Evolutionary conservation across 2,329 filamentous ascomycete genomes (phyloP).

Genomic region (Penicillium sp.): DNA sequence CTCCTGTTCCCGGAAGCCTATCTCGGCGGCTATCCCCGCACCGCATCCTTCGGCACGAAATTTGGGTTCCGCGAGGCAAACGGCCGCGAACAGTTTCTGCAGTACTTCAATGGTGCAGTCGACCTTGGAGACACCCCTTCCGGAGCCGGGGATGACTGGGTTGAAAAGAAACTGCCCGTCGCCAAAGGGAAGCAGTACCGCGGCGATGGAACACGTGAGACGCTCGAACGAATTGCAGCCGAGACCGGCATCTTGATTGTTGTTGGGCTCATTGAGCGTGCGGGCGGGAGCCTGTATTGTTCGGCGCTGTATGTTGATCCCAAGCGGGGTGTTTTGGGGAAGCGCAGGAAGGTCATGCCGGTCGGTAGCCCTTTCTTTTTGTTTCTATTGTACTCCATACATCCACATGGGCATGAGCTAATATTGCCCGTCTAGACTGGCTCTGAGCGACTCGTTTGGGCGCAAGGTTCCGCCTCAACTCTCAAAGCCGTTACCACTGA

Average conservation of each 20-base stretch:
- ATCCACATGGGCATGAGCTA: not conserved
- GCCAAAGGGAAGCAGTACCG: constrained; percentile 58
- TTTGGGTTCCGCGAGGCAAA: constrained; percentile 70
- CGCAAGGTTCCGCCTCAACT: constrained; percentile 78
- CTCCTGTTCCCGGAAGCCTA: constrained; percentile 92
- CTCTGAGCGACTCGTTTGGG: constrained; percentile 84
- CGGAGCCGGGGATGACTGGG: constrained; percentile 75
- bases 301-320: constrained; percentile 82
- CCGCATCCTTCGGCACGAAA: constrained; percentile 74
- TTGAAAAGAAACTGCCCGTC: constrained; percentile 63
- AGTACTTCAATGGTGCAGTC: constrained; percentile 78
- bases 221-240: constrained; percentile 74
- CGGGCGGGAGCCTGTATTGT: constrained; percentile 85
- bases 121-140: constrained; percentile 80
- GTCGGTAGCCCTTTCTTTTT: constrained; percentile 52
- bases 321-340: constrained; percentile 72
- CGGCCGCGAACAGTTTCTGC: constrained; percentile 80
- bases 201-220: constrained; percentile 79
- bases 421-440: constrained; percentile 61
- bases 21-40: constrained; percentile 88
- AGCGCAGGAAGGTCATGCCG: constrained; percentile 91
- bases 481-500: constrained; percentile 78
- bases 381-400: constrained; percentile 2
- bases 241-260: constrained; percentile 84
- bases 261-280: constrained; percentile 77